Evolutionary conservation across 2,329 filamentous ascomycete species (phyloP).

Genomic region (Ascochyta pisi): DNA sequence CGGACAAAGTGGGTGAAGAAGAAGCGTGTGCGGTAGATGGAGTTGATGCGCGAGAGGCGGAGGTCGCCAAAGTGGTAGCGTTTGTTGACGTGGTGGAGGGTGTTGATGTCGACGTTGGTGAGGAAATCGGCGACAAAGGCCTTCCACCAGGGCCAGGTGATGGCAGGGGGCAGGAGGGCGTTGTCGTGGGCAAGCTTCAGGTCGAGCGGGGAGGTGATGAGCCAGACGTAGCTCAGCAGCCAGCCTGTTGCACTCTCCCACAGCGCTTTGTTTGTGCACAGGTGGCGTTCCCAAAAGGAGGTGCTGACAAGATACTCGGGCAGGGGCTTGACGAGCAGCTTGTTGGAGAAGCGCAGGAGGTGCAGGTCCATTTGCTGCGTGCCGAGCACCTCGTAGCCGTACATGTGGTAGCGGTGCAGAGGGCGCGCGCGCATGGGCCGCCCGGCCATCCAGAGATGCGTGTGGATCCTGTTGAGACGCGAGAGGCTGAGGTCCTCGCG

Average conservation of each 20-base stretch:
- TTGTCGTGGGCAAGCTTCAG: slow-evolving; percentile 43
- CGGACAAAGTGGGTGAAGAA: slow-evolving; percentile 45
- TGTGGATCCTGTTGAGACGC: slow-evolving; percentile 44
- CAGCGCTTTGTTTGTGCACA: slow-evolving; percentile 27
- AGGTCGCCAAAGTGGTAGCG: slow-evolving; percentile 48
- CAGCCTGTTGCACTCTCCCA: slow-evolving; percentile 41
- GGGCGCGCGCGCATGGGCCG: slow-evolving; percentile 46
- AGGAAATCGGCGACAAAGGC: slow-evolving; percentile 37
- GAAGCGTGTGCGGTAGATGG: slow-evolving; percentile 44
- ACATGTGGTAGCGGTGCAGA: slow-evolving; percentile 47
- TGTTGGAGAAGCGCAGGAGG: slow-evolving; percentile 42
- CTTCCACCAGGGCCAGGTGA: slow-evolving; percentile 48
- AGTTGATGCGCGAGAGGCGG: slow-evolving; percentile 45
- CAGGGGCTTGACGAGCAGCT: slow-evolving; percentile 43
- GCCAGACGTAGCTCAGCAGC: slow-evolving; percentile 46
- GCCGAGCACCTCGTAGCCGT: slow-evolving; percentile 37
- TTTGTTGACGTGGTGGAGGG: slow-evolving; percentile 45
- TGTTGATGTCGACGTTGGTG: slow-evolving; percentile 37
- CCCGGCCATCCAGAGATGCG: slow-evolving; percentile 47
- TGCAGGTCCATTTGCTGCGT: slow-evolving; percentile 49
- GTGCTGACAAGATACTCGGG: slow-evolving; percentile 41
- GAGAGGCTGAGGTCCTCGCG: slow-evolving; percentile 38
- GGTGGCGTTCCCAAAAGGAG: slow-evolving; percentile 40
- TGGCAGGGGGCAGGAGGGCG: slow-evolving; percentile 34
- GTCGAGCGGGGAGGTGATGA: slow-evolving; percentile 43